Conservation (phyloP, 2,329 filamentous ascomycete genomes). For the Fusarium newnesense region DNA sequence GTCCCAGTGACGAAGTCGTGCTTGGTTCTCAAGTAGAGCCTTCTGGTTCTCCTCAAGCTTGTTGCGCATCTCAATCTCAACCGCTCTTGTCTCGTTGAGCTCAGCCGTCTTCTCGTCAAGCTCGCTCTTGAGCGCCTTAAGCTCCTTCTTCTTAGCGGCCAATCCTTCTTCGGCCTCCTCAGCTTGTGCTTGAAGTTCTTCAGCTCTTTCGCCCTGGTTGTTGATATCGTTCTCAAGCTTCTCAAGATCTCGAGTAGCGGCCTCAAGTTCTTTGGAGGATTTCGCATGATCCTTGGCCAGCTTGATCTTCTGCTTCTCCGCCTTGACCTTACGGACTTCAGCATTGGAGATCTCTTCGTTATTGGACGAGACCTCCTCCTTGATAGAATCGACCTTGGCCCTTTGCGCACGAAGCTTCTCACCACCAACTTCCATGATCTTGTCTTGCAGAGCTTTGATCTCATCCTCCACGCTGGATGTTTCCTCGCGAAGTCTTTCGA, state of each 20-base stretch:
- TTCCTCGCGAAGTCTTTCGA: constrained; percentile 82
- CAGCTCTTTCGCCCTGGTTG: constrained; percentile 79
- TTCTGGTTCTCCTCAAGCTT: constrained; percentile 98
- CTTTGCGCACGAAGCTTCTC: constrained; percentile 92
- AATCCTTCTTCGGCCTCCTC: constrained; percentile 86
- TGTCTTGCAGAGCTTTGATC: constrained; percentile 91
- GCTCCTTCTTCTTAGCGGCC: constrained; percentile 80
- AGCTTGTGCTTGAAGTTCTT: constrained; percentile 76
- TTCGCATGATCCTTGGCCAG: constrained; percentile 85
- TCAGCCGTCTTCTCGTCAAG: constrained; percentile 87
- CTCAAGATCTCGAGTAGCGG: constrained; percentile 77
- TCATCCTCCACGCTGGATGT: constrained; percentile 92
- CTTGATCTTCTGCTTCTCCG: constrained; percentile 90
- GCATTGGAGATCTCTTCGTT: constrained; percentile 86
- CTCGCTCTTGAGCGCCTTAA: constrained; percentile 82
- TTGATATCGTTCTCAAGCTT: constrained; percentile 81
- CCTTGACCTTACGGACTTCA: constrained; percentile 89
- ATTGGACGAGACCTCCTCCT: constrained; percentile 83
- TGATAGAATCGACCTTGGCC: constrained; percentile 87
- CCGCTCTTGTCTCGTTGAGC: constrained; percentile 86
- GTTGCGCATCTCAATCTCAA: constrained; percentile 98
- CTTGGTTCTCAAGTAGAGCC: constrained; percentile 84
- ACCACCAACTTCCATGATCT: constrained; percentile 98
- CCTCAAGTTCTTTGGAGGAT: constrained; percentile 81
- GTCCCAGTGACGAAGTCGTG: constrained; percentile 84